A percentile compares a stretch with the other conserved stretches of the same genome.
These are phyloP conservation scores for Saraca asoca DNA, from an alignment of 331 rosid genomes.

Conservation along the genomic window DNA sequence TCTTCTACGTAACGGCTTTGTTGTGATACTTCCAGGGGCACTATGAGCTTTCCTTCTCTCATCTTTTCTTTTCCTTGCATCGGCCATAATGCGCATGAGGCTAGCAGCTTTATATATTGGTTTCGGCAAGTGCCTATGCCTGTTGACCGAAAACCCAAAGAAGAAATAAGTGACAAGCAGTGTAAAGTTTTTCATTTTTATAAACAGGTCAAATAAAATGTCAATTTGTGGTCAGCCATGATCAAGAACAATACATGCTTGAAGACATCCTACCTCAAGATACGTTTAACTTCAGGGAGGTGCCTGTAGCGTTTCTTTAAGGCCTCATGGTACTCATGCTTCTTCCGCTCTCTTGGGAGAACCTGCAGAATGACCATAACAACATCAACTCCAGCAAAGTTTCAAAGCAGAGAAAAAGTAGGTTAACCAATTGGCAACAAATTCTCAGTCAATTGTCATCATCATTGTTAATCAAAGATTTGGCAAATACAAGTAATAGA, in stretches of 20 bases:
- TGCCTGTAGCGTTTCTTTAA: slow-evolving; percentile 81
- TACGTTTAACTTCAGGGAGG: slow-evolving; percentile 86
- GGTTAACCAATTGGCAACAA: slow-evolving; percentile 4
- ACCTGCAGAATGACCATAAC: slow-evolving; percentile 49
- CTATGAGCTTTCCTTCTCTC: slow-evolving; percentile 86
- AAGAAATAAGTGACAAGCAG: slow-evolving; percentile 19
- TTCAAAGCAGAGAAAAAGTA: not conserved
- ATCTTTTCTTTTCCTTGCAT: slow-evolving; percentile 61
- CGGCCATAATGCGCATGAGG: slow-evolving; percentile 52
- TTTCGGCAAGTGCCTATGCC: slow-evolving; percentile 81
- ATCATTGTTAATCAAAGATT: slow-evolving; percentile 4
- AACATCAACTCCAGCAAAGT: slow-evolving; percentile 19
- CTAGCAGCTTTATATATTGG: slow-evolving; percentile 70
- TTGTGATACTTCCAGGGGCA: slow-evolving; percentile 70
- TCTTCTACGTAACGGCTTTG: slow-evolving; percentile 56
- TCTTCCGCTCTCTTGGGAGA: slow-evolving; percentile 89
- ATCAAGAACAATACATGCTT: not conserved
- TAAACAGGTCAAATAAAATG: not conserved
- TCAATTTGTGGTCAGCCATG: not conserved
- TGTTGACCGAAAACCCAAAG: slow-evolving; percentile 34
- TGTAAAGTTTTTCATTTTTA: not conserved
- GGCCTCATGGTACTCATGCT: slow-evolving; percentile 80
- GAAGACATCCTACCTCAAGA: slow-evolving; percentile 56
- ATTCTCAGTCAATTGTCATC: not conserved
- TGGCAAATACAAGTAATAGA: not conserved